These are phyloP conservation scores for Taphrina communis DNA, from an alignment of 1,139 yeast genomes.

Conservation along the genomic window DNA sequence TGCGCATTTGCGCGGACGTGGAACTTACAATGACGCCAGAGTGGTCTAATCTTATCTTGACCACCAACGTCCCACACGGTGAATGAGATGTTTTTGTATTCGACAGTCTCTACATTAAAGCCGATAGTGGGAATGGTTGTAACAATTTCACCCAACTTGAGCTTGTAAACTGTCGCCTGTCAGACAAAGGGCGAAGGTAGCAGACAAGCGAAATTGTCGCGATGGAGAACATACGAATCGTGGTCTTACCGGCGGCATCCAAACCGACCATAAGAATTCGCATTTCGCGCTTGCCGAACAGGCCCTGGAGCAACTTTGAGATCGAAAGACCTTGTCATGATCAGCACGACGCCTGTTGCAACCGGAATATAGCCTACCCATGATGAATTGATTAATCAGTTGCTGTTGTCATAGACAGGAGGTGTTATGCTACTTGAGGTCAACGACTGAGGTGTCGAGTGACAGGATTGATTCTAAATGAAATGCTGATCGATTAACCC, in stretches of 20 bases:
- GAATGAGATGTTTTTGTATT: constrained; percentile 90
- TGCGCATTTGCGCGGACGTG: neutral
- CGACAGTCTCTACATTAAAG: constrained; percentile 88
- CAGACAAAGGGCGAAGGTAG: neutral
- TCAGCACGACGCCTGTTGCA: neutral
- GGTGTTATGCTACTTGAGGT: constrained; percentile 21
- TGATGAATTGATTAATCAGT: constrained; percentile 13
- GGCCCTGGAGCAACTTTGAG: constrained; percentile 86
- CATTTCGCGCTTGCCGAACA: constrained; percentile 66
- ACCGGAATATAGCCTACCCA: constrained; percentile 1
- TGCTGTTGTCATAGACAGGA: constrained; percentile 20
- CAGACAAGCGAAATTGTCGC: neutral
- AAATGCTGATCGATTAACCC: constrained; percentile 25
- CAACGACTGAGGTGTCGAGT: constrained; percentile 24
- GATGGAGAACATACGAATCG: constrained; percentile 59
- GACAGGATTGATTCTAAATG: constrained; percentile 19
- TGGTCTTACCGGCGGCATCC: constrained; percentile 53
- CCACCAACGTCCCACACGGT: constrained; percentile 99
- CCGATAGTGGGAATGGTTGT: constrained; percentile 91
- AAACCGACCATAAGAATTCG: constrained; percentile 94
- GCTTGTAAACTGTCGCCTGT: constrained; percentile 37
- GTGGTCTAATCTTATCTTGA: constrained; percentile 92
- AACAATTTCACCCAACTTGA: constrained; percentile 85
- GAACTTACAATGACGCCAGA: constrained; percentile 76
- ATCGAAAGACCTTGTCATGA: constrained; percentile 67